Evolutionary conservation across 495 filamentous ascomycete species (phyloP), one percentile per base, ranked within the genome.

Genomic region (Aspergillus olivimuriae): DNA sequence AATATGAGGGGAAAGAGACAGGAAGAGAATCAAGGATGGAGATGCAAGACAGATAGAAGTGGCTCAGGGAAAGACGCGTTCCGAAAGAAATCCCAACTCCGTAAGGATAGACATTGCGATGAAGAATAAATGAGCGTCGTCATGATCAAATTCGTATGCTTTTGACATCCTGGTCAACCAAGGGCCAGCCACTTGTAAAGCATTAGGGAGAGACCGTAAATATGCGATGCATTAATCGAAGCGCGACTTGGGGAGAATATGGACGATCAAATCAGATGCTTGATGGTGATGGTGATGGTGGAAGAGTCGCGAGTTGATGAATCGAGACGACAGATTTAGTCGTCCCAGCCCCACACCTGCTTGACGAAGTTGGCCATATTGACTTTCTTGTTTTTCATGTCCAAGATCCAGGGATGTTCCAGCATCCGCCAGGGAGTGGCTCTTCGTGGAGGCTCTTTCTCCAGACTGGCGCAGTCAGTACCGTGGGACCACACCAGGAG

Each of bases 371-470:
- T 81, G 34, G 80, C 80, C 89, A 98, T 97, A 59, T 96, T 95
- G 55, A 97, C 94, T 58, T 89, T 86, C 74, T 95, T 97, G 41
- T 78, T 77, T 51, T 82, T 83, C 87, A 96, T 96, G 56, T 96
- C 92, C 43, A 84, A 68, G 78, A 98, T 91, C 92, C 92, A 98
- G 6, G 92, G 92, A 72, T 98, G 94, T 52, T 97, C 94, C 50
- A 95, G 82, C 91, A 98, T 97, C 48, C 90, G 85, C 92, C 94
- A 97, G 26, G 92, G 92, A 38, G 83, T 90, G 24, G 90, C 94
- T 50, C 92, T 78, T 57, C 90, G 81, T 45, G 69, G 69, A 19
- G 83, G 82, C 58, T 98, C 89, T 70, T 98, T 98, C 65, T 97
- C 92, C 41, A 96, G 78, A 68, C 91, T 95, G 41, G 17, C 26